Evolutionary conservation across 2,329 filamentous ascomycete species (phyloP).

Genomic region (Hypoxylon sp.): DNA sequence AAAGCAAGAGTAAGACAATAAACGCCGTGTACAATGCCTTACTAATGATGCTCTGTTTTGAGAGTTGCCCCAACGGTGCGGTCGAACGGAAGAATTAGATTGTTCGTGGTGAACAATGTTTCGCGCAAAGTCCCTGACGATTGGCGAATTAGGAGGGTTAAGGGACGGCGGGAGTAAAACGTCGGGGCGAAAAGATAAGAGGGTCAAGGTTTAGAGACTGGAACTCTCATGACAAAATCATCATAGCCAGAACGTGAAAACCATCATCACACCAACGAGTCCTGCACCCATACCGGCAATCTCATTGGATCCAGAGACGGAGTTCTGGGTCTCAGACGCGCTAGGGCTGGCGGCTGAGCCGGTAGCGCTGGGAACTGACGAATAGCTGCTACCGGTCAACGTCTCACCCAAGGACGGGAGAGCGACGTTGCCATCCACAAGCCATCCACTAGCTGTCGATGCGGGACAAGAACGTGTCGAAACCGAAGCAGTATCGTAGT

Average conservation of each 20-base stretch:
- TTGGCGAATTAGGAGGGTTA: slow-evolving; percentile 11
- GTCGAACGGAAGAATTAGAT: slow-evolving; percentile 21
- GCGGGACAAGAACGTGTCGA: slow-evolving; percentile 75
- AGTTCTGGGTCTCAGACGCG: slow-evolving; percentile 49
- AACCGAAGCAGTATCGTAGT: slow-evolving; percentile 69
- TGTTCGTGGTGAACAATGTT: slow-evolving; percentile 5
- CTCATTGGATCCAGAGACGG: slow-evolving; percentile 56
- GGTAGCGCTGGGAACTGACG: slow-evolving; percentile 45
- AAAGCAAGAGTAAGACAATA: slow-evolving; percentile 23
- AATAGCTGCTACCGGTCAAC: slow-evolving; percentile 46
- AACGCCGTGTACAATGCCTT: slow-evolving; percentile 37
- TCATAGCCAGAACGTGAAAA: slow-evolving; percentile 54
- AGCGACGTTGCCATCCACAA: slow-evolving; percentile 72
- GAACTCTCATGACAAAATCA: background rate
- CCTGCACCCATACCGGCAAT: slow-evolving; percentile 60
- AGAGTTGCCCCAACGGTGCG: slow-evolving; percentile 1
- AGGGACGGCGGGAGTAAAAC: background rate
- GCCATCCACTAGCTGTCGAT: slow-evolving; percentile 75
- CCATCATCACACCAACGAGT: slow-evolving; percentile 60
- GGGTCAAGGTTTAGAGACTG: background rate
- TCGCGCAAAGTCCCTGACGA: background rate
- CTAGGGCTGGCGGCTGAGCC: slow-evolving; percentile 41
- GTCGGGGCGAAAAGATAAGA: slow-evolving; percentile 3
- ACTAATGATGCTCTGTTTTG: slow-evolving; percentile 5
- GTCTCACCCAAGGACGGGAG: slow-evolving; percentile 74